These are phyloP conservation scores for Rhodamnia argentea DNA, from an alignment of 345 rosid species.

Conservation along the genomic window DNA sequence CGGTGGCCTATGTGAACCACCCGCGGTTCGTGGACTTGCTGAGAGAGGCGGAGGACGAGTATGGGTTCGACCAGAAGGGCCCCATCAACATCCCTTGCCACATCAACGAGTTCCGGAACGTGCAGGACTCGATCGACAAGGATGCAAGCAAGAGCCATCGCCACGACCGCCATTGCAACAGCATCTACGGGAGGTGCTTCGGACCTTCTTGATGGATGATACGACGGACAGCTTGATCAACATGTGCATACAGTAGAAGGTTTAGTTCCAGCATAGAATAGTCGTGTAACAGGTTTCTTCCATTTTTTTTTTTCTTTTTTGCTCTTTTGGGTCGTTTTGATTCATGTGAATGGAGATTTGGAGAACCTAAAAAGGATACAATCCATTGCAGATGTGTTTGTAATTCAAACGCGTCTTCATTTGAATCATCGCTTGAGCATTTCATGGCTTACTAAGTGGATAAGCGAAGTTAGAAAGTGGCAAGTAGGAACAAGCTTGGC, in stretches of 20 bases:
- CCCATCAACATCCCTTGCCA: constrained; percentile 74
- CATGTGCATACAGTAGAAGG: not conserved
- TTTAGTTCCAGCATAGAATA: not conserved
- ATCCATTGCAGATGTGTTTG: not conserved
- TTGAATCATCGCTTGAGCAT: not conserved
- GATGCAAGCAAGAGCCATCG: constrained; percentile 28
- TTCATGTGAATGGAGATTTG: not conserved
- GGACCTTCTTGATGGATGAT: constrained; percentile 17
- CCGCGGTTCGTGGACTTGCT: constrained; percentile 55
- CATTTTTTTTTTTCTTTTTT: not conserved
- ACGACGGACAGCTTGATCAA: not conserved
- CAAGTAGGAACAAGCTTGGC: not conserved
- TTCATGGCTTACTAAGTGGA: not conserved
- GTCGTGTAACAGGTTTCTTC: not conserved
- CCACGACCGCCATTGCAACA: constrained; percentile 9
- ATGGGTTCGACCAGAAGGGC: constrained; percentile 59
- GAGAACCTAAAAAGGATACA: not conserved
- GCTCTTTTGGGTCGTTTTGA: not conserved
- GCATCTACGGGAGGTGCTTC: constrained; percentile 33
- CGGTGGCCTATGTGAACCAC: constrained; percentile 66
- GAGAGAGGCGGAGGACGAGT: constrained; percentile 70
- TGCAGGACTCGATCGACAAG: constrained; percentile 52
- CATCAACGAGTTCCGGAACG: constrained; percentile 55
- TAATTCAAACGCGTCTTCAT: not conserved
- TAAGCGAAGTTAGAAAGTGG: not conserved